These are phyloP conservation scores for Coemansia biformis DNA, from an alignment of 192 early-diverging fungal genomes.

Conservation along the genomic window DNA sequence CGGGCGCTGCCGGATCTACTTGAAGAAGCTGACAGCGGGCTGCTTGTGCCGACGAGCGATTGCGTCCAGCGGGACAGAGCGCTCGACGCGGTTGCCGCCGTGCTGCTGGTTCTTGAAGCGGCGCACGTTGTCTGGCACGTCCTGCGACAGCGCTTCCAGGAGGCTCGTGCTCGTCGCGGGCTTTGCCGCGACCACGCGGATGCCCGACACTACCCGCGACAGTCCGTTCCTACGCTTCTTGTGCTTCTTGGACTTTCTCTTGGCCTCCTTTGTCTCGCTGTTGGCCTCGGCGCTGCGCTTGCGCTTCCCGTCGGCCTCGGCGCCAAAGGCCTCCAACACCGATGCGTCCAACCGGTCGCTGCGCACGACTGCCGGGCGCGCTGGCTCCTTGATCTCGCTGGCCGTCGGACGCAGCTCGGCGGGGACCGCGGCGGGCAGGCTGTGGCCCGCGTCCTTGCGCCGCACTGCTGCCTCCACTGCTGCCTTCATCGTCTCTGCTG, in stretches of 20 bases:
- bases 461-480: conserved; percentile 16
- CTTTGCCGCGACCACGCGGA: conserved; percentile 39
- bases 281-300: background rate
- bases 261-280: conserved; percentile 3
- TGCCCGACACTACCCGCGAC: conserved; percentile 39
- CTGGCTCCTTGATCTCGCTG: background rate
- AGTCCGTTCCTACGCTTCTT: conserved; percentile 10
- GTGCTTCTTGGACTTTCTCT: conserved; percentile 14
- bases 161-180: conserved; percentile 15
- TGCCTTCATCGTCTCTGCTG: conserved; percentile 3
- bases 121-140: conserved; percentile 19
- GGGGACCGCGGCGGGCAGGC: conserved; percentile 33
- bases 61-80: conserved; percentile 28
- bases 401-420: conserved; percentile 30
- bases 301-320: conserved; percentile 5
- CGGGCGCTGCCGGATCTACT: conserved; percentile 3
- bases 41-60: conserved; percentile 36
- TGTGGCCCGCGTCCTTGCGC: background rate
- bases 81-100: conserved; percentile 30
- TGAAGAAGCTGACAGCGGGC: conserved; percentile 38
- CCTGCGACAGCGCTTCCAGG: conserved; percentile 30
- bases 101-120: conserved; percentile 18
- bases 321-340: conserved; percentile 31
- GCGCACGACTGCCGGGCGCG: background rate
- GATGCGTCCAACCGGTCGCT: conserved; percentile 30